Base-by-base conservation (phyloP, 768 basidiomycete species). In the Pulveroboletus sp. region DNA sequence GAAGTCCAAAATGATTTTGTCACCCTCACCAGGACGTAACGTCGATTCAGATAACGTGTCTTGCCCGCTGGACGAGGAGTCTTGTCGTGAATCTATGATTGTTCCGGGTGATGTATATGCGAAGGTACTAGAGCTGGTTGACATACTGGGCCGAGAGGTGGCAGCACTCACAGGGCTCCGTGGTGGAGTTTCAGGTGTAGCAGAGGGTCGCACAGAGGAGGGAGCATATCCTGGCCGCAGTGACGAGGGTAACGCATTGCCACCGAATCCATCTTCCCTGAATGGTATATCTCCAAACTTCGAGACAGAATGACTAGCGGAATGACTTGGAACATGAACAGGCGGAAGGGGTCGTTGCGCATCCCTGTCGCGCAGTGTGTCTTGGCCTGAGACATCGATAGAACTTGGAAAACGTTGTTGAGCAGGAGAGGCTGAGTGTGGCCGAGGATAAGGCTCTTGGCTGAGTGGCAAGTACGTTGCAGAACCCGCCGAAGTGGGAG, bases 121-220 rank as follows among this genome's bases (percentile, higher is more conserved):
- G 31, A 54, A 54, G 37, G 54, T 61, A 45, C 54, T 47, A 47
- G 60, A 59, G 52, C 63, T 68, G 28, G 74, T 62, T 33, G 70
- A 69, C 12, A 69, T 55, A n/a, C 63, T 57, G 43, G 69, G 66
- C 27, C 71, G 68, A 8, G 76, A 77, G 46, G 76, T 76, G 38
- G 69, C 67, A 37, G 78, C 75, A 53, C 76, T 82, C 46, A 78
- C 71, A 10, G 86, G 86, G 41, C 85, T 86, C 33, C 78, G 79
- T 42, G 84, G 82, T 26, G 85, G 81, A 6, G 72, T 71, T 50
- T 82, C 79, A 26, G 73, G 64, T 9, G 69, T 69, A 49, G 68
- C 71, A 48, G 69, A 70, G 15, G 57, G 47, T 39, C 67, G 64
- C 27, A 36, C 43, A 21, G 58, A 46, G 11, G 60, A 47, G 50